Evolutionary conservation across 805 yeast genomes (phyloP).

Genomic region (Candida germanica): DNA sequence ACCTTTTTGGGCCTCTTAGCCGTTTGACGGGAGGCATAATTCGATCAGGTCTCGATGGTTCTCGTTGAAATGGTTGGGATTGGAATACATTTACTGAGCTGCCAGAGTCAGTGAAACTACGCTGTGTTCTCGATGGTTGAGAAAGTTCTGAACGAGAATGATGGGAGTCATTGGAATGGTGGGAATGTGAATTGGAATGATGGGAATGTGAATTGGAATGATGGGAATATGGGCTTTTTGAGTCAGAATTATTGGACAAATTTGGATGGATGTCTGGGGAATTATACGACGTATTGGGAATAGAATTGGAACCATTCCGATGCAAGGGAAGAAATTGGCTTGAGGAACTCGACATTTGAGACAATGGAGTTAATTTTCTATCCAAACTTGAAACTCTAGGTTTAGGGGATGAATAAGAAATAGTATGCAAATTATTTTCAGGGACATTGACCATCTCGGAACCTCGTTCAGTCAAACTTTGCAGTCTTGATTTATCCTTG

Average conservation of each 20-base stretch:
- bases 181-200: background rate
- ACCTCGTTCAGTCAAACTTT: background rate
- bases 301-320: background rate
- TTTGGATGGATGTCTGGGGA: constrained; percentile 11
- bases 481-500: constrained; percentile 12
- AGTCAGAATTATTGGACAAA: constrained; percentile 11
- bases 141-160: background rate
- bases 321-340: background rate
- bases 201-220: background rate
- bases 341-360: background rate
- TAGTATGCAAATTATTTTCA: too few relatives aligned
- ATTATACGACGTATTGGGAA: constrained; percentile 7
- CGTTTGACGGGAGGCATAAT: constrained; percentile 21
- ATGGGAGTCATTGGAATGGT: background rate
- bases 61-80: too few relatives aligned
- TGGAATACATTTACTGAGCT: too few relatives aligned
- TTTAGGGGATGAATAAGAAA: too few relatives aligned
- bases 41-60: constrained; percentile 2
- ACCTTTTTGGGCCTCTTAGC: constrained; percentile 34
- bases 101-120: too few relatives aligned
- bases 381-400: too few relatives aligned
- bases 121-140: background rate
- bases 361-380: background rate
- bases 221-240: background rate
- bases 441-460: background rate